Conservation (phyloP, 768 basidiomycete species). For the Neoboletus subvelutipes region DNA sequence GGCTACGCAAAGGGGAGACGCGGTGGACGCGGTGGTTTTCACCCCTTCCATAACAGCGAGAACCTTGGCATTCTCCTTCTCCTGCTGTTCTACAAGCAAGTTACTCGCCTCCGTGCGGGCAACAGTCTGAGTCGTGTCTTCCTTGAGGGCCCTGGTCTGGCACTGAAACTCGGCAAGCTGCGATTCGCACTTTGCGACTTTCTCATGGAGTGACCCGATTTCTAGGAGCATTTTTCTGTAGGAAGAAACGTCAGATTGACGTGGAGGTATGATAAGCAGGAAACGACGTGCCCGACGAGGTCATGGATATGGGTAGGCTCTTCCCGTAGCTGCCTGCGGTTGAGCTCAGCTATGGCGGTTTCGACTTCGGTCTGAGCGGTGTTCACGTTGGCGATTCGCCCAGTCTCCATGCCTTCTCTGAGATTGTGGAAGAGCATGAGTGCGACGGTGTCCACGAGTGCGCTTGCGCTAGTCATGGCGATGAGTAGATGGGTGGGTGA, state of each 20-base stretch:
- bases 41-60: background rate
- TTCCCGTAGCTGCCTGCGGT: background rate
- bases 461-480: slow-evolving; percentile 4
- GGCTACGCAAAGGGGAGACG: background rate
- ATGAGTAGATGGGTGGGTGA: slow-evolving; percentile 1
- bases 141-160: background rate
- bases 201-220: slow-evolving; percentile 4
- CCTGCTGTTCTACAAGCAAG: slow-evolving; percentile 5
- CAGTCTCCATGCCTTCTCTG: slow-evolving; percentile 11
- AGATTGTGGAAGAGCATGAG: slow-evolving; percentile 13
- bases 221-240: slow-evolving; percentile 12
- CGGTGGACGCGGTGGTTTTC: background rate
- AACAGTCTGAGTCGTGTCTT: slow-evolving; percentile 6
- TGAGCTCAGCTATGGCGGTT: slow-evolving; percentile 9
- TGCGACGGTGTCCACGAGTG: background rate
- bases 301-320: slow-evolving; percentile 1
- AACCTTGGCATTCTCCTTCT: slow-evolving; percentile 1
- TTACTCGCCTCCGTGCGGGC: slow-evolving; percentile 7
- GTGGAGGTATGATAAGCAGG: background rate
- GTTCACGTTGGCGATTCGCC: slow-evolving; percentile 5
- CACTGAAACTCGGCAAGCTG: slow-evolving; percentile 5
- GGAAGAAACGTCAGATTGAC: background rate
- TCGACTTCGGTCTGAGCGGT: slow-evolving; percentile 11
- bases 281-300: slow-evolving; percentile 4
- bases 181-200: slow-evolving; percentile 7